Conservation (phyloP, 1,284 basidiomycete genomes). For the Ceratorhiza oryzae-sativae region DNA sequence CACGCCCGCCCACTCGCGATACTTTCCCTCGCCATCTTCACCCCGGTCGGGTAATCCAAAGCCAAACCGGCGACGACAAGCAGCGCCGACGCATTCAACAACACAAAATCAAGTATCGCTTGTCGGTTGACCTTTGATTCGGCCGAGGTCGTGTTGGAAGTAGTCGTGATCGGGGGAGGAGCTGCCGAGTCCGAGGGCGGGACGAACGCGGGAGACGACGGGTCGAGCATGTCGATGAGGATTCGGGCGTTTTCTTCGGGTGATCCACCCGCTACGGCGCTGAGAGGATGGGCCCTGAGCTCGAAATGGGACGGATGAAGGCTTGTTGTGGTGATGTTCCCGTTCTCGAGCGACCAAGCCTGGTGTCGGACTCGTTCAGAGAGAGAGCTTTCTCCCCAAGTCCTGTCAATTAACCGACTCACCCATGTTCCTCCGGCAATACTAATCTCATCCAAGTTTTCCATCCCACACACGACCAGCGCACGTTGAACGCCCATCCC, state of each 20-base stretch:
- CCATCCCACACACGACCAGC: conserved; percentile 92
- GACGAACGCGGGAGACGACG: conserved; percentile 49
- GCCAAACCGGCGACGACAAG: conserved; percentile 81
- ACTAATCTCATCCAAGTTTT: conserved; percentile 93
- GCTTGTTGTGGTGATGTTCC: conserved; percentile 50
- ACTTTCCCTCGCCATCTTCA: conserved; percentile 73
- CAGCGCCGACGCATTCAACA: conserved; percentile 84
- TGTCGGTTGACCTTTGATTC: conserved; percentile 50
- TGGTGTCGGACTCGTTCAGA: too few relatives aligned
- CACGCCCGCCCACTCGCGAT: conserved; percentile 77
- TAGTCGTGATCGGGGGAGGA: background rate
- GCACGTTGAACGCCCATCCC: conserved; percentile 68
- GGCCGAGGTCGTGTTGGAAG: conserved; percentile 44
- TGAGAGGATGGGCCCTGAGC: conserved; percentile 70
- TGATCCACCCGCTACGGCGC: conserved; percentile 72
- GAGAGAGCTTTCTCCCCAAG: too few relatives aligned
- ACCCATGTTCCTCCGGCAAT: conserved; percentile 87
- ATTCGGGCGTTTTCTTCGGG: conserved; percentile 78
- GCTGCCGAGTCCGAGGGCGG: conserved; percentile 49
- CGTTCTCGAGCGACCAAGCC: conserved; percentile 54
- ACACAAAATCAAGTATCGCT: conserved; percentile 80
- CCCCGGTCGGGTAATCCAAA: conserved; percentile 73
- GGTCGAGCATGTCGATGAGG: conserved; percentile 64
- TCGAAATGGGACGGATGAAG: conserved; percentile 70
- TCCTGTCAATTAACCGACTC: conserved; percentile 59